Evolutionary conservation across 2,329 filamentous ascomycete genomes (phyloP), one percentile per base, ranked within the genome.

Genomic region (Tolypocladium ovalisporum): DNA sequence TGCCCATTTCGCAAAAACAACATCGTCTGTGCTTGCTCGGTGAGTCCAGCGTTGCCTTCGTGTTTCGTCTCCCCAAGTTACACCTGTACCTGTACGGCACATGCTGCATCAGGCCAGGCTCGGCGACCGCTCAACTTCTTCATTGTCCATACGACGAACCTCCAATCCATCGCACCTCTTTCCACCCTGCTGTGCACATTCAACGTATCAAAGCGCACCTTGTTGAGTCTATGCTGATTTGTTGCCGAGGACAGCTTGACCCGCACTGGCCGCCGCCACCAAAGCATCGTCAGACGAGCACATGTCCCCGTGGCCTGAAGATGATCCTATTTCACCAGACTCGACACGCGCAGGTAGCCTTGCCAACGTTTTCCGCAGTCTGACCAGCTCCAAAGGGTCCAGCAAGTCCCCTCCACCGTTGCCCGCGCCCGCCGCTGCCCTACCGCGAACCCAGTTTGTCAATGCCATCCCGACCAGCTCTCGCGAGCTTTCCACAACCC

Each of bases 331-430:
- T 59, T 77, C 78, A 61, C 76, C 79, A 65, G 83, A 86, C 68
- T 73, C 79, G 58, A 80, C 76, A 71, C 77, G 72, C 65, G 70
- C 76, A 44, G 76, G 82, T 60, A 82, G 81, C 63, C 75, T 87
- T 64, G 82, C 81, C 64, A 80, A 81, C 63, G 83, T 87, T 60
- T 83, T 87, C 67, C 84, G 84, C 65, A 83, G 80, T 63, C 73
- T 87, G 64, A 79, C 83, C 54, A 77, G 77, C 64, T 76, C 76
- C 58, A 84, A 78, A 51, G 52, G 49, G 68, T 72, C 79, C 58
- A 75, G 75, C 52, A 84, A 80, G 63, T 77, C 79, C 27, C 74
- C 76, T 54, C 73, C 76, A 5, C 71, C 74, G 49, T 68, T 74
- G 60, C 73, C 76, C 54, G 69, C 70, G 37, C 70, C 73, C 3